These are phyloP conservation scores for Colletotrichum spaethianum DNA, from an alignment of 2,329 filamentous ascomycete species.

Conservation along the genomic window DNA sequence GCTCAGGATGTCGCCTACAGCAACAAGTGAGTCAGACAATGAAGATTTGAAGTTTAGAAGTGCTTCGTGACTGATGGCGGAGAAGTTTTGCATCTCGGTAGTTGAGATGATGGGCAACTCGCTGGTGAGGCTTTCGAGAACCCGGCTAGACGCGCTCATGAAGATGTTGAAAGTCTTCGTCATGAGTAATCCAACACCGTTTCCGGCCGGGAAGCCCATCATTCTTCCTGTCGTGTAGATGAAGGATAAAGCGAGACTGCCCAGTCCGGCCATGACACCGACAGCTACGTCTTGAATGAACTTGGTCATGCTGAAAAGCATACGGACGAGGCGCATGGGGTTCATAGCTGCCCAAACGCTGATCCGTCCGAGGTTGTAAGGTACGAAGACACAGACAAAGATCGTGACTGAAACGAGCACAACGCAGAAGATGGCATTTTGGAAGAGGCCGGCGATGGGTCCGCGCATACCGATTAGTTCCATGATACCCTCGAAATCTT, in stretches of 20 bases:
- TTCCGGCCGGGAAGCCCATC: constrained; percentile 35
- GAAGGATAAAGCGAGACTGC: constrained; percentile 32
- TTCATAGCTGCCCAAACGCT: constrained; percentile 85
- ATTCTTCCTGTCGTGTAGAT: constrained; percentile 40
- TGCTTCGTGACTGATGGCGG: constrained; percentile 81
- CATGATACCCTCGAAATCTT: constrained; percentile 96
- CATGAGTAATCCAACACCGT: constrained; percentile 36
- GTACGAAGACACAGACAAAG: constrained; percentile 87
- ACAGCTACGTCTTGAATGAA: constrained; percentile 82
- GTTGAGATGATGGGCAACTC: constrained; percentile 65
- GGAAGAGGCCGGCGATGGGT: constrained; percentile 88
- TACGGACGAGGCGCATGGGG: constrained; percentile 81
- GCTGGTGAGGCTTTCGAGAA: constrained; percentile 64
- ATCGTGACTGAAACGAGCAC: constrained; percentile 91
- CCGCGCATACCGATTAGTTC: constrained; percentile 98
- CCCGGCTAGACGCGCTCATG: constrained; percentile 60
- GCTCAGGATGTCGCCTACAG: constrained; percentile 55
- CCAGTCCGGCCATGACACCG: constrained; percentile 64
- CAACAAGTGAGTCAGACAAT: constrained; percentile 57
- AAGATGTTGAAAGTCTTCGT: constrained; percentile 58
- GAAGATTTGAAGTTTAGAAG: constrained; percentile 72
- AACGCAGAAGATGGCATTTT: constrained; percentile 95
- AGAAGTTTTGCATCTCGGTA: constrained; percentile 82
- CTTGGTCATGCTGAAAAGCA: constrained; percentile 82
- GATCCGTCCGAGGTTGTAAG: constrained; percentile 92